phyloP scores from a whole-genome alignment of 345 rosid species.

The Boechera stricta region DNA sequence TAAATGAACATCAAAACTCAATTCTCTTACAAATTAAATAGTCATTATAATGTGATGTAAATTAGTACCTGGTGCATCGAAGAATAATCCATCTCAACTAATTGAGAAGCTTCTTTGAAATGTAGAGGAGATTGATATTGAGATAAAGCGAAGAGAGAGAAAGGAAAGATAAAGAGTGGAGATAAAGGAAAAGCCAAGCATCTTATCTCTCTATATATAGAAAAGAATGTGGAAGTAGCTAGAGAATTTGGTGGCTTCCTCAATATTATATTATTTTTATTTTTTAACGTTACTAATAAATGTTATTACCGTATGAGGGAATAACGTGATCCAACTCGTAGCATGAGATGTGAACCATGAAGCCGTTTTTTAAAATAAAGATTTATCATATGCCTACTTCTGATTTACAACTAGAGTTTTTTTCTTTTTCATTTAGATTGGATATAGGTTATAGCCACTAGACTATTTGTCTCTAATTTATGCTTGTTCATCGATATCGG shows the following conservation, averaged over 20 bases:
- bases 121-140: conserved; percentile 11
- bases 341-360: conserved; percentile 17
- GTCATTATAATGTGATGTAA: neutral
- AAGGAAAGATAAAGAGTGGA: conserved; percentile 3
- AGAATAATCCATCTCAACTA: conserved; percentile 27
- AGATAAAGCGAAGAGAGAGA: conserved; percentile 13
- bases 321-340: conserved; percentile 33
- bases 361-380: neutral
- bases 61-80: conserved; percentile 34
- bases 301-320: conserved; percentile 2
- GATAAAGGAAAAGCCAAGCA: conserved; percentile 40
- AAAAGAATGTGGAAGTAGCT: conserved; percentile 27
- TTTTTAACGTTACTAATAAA: neutral
- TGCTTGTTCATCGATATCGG: neutral
- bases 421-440: neutral
- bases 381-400: neutral
- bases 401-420: neutral
- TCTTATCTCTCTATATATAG: conserved; percentile 34
- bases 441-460: neutral
- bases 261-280: neutral
- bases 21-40: neutral
- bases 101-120: conserved; percentile 24
- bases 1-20: neutral
- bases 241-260: conserved; percentile 30
- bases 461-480: neutral